Percentiles rank a stretch among this genome's conserved stretches.
These are phyloP conservation scores for Perilla frutescens DNA, from an alignment of 257 asterid species.

Conservation along the genomic window DNA sequence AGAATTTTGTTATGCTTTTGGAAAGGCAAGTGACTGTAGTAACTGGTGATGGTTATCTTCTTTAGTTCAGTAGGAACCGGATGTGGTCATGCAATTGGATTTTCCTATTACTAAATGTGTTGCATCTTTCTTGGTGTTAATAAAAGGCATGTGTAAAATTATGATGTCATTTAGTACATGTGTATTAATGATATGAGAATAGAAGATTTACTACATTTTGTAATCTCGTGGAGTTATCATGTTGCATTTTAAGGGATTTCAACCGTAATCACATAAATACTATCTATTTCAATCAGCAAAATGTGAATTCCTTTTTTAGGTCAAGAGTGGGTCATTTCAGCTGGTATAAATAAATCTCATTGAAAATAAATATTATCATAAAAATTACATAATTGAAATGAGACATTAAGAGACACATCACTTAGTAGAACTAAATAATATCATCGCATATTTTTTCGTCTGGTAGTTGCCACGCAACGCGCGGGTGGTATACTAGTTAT, in stretches of 20 bases:
- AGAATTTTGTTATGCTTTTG: constrained; percentile 69
- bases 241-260: background rate
- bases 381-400: too few relatives aligned
- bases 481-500: too few relatives aligned
- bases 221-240: background rate
- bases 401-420: too few relatives aligned
- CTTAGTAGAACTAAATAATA: too few relatives aligned
- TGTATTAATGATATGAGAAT: too few relatives aligned
- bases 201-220: background rate
- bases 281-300: background rate
- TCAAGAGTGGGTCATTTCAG: too few relatives aligned
- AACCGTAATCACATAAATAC: background rate
- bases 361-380: too few relatives aligned
- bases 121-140: background rate
- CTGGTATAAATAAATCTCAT: background rate
- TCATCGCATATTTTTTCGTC: too few relatives aligned
- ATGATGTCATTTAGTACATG: background rate
- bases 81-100: constrained; percentile 1
- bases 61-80: background rate
- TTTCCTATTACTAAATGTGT: background rate
- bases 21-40: constrained; percentile 52
- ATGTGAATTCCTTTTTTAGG: background rate
- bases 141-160: too few relatives aligned
- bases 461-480: too few relatives aligned
- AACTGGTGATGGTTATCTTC: constrained; percentile 16